These are phyloP conservation scores for Cystofilobasidium capitatum DNA, from an alignment of 768 basidiomycete species.

Conservation along the genomic window DNA sequence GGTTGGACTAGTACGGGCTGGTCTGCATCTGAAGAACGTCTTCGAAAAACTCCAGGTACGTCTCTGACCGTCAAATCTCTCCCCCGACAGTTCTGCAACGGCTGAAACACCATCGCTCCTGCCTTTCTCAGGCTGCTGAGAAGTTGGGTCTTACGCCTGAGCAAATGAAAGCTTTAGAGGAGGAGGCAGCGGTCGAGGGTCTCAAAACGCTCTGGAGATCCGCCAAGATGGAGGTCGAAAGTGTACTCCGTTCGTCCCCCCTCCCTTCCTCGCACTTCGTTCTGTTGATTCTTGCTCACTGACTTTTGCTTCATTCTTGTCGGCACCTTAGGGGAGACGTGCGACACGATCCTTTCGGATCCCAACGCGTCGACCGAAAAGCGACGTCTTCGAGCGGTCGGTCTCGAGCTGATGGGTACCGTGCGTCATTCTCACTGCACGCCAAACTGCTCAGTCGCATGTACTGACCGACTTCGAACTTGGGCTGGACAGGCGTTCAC, in stretches of 20 bases:
- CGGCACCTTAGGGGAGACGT: conserved; percentile 30
- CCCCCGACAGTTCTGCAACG: background rate
- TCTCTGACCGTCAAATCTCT: too few species aligned
- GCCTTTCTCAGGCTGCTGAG: conserved; percentile 31
- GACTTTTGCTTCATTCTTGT: background rate
- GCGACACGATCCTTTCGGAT: conserved; percentile 38
- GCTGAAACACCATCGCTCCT: background rate
- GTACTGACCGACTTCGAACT: conserved; percentile 1
- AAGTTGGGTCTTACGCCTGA: conserved; percentile 38
- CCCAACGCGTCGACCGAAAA: conserved; percentile 35
- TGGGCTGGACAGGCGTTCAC: conserved; percentile 34
- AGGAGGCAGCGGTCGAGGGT: conserved; percentile 40
- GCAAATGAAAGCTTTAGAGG: conserved; percentile 39
- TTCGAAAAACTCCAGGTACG: conserved; percentile 37
- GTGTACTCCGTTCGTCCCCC: conserved; percentile 34
- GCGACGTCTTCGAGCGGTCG: conserved; percentile 35
- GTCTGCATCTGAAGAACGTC: conserved; percentile 40
- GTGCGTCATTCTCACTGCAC: conserved; percentile 30
- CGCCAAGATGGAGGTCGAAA: conserved; percentile 41
- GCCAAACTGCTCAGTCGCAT: background rate
- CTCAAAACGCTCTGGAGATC: conserved; percentile 41
- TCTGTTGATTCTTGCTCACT: background rate
- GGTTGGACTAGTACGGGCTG: conserved; percentile 38
- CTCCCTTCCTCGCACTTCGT: background rate
- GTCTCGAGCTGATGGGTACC: conserved; percentile 37